Evolutionary conservation across 768 basidiomycete genomes (phyloP), one percentile per base, ranked within the genome.

Genomic region (Russula earlei): DNA sequence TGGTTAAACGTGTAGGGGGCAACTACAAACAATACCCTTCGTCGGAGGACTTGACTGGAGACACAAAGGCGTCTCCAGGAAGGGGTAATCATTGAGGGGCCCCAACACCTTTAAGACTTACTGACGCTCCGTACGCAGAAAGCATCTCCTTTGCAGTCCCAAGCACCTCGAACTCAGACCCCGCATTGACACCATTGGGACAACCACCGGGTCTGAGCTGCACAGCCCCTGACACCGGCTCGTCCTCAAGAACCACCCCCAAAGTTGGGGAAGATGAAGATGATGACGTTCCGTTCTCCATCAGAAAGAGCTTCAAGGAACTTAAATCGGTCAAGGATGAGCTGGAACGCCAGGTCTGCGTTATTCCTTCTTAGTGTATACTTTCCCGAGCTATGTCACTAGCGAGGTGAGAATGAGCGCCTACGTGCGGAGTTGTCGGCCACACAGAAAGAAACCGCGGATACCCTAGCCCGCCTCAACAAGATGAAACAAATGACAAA

Each of bases 321-420:
- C 52, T 53, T 17, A 54, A 47, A 49, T 58, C 52, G 9, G 47
- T 58, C 17, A 58, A 58, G 34, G 57, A 58, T 38, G 57, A 58
- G 17, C 36, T 58, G 12, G 57, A 58, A 38, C 47, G n/a, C 29
- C 57, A 58, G 57, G 57, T 58, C 33, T 20, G 55, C 19, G 12
- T 11, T 15, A 19, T 9, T 46, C 37, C 10, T 6, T 31, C 40
- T 46, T 20, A 19, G 15, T 11, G 37, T 19, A 33, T 42, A 31
- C 36, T 50, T 17, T 25, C 44, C 36, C 33, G 22, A 60, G 3
- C 41, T 33, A 31, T 38, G 41, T 11, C 29, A 27, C 31, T 37
- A 62, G 61, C 54, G 61, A 17, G 7, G 41, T 29, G 54, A 53
- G 34, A 62, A 56, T 38, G 55, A 51, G n/a, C 59, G 52, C 24